Evolutionary conservation across 108 stramenopile genomes (phyloP), one percentile per base, ranked within the genome.

Genomic region (Chaetoceros muelleri): DNA sequence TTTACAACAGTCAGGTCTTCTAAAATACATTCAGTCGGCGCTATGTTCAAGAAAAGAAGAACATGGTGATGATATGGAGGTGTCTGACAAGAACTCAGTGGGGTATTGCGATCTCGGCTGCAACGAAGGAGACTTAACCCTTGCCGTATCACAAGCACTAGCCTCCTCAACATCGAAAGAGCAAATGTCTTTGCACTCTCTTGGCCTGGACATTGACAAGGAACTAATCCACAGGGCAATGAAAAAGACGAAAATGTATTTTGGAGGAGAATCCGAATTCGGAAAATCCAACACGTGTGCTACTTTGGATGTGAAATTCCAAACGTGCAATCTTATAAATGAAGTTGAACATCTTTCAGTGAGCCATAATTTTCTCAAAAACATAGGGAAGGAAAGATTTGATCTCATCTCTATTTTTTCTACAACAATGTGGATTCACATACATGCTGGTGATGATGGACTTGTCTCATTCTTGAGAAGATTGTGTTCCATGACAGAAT

Each of bases 351-450:
- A n/a, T n/a, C n/a, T n/a, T n/a, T n/a, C n/a, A n/a, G n/a, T n/a
- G n/a, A n/a, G n/a, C n/a, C n/a, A n/a, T n/a, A n/a, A 55, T 44
- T 20, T 50, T 7, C 20, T 19, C 8, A 19, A 8, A 55, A 55
- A 29, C 20, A 10, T 44, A 7, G 40, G 22, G 22, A 27, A 44
- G 18, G 58, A 48, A 48, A 23, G 66, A 13, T 68, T 78, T 46
- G 65, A 71, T 48, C 48, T 79, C 26, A 79, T 73, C 18, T 71
- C 77, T 19, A 63, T 79, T n/a, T 75, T 79, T 27, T 65, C 63
- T 47, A 74, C 77, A 13, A 79, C 77, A 18, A 79, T 79, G 77
- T 79, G 77, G 77, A 65, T 79, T 10, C 77, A 79, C 28, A 44
- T 75, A 3, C 77, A 79, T 47, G 49, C 50, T 1, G 77, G 77